Conservation (phyloP, 2,329 filamentous ascomycete species). For the Aspergillus sp. region DNA sequence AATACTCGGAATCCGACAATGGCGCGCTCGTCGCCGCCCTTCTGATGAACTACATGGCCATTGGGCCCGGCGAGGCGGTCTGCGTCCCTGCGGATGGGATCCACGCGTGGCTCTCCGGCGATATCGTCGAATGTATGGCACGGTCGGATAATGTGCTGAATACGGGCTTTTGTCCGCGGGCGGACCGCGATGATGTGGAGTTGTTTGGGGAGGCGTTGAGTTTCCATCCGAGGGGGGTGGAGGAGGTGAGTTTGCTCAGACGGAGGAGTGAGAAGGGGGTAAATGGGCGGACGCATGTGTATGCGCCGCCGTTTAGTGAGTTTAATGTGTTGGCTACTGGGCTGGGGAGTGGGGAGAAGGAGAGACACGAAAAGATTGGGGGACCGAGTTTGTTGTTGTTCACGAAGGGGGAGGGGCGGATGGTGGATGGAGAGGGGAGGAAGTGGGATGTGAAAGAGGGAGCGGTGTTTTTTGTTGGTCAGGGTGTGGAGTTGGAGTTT, state of each 20-base stretch:
- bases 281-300: constrained; percentile 59
- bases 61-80: constrained; percentile 65
- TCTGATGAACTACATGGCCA: constrained; percentile 71
- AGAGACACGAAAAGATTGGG: constrained; percentile 54
- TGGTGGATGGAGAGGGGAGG: constrained; percentile 54
- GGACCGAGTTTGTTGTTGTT: constrained; percentile 66
- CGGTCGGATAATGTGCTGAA: constrained; percentile 73
- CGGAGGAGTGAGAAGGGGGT: constrained; percentile 52
- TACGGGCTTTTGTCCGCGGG: constrained; percentile 69
- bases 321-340: constrained; percentile 67
- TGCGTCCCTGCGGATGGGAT: constrained; percentile 73
- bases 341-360: constrained; percentile 58
- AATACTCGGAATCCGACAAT: constrained; percentile 65
- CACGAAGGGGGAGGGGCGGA: constrained; percentile 57
- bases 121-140: constrained; percentile 79
- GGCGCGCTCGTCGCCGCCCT: constrained; percentile 68
- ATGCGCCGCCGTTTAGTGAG: constrained; percentile 68
- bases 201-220: constrained; percentile 63
- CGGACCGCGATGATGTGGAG: constrained; percentile 64
- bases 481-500: constrained; percentile 52
- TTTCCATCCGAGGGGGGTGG: constrained; percentile 60
- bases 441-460: constrained; percentile 59
- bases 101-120: constrained; percentile 70
- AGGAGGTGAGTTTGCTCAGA: constrained; percentile 57
- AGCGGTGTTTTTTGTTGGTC: constrained; percentile 66